phyloP scores from a whole-genome alignment of 345 rosid species.

The Eucalyptus shirleyi region DNA sequence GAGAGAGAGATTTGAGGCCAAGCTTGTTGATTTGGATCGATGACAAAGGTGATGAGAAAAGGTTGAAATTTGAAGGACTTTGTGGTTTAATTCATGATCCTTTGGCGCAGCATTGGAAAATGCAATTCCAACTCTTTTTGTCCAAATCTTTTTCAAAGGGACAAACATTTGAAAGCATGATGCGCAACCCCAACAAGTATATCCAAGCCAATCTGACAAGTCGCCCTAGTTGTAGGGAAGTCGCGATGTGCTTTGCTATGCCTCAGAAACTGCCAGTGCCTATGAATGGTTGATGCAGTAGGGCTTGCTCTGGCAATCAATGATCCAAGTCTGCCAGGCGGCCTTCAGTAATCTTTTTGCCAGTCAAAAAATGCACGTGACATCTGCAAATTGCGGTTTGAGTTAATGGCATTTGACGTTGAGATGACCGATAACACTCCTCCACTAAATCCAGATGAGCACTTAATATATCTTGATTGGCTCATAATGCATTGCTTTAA shows the following conservation, averaged over 20 bases:
- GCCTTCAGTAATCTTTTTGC: not conserved
- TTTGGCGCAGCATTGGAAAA: not conserved
- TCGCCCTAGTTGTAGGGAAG: not conserved
- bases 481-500: not conserved
- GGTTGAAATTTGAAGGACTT: not conserved
- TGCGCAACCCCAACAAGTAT: not conserved
- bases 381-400: not conserved
- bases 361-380: not conserved
- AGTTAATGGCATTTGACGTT: not conserved
- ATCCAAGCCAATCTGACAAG: not conserved
- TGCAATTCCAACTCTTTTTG: not conserved
- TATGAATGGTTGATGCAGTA: not conserved
- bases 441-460: not conserved
- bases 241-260: not conserved
- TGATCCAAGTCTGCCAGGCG: not conserved
- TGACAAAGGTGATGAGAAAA: not conserved
- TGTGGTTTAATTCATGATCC: not conserved
- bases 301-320: not conserved
- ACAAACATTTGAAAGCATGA: not conserved
- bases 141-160: not conserved
- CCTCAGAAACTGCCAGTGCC: not conserved
- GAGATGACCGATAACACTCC: not conserved
- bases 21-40: not conserved
- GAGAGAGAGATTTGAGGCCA: not conserved
- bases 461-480: not conserved